These are phyloP conservation scores for Entonaema liquescens DNA, from an alignment of 495 filamentous ascomycete genomes.

Conservation along the genomic window DNA sequence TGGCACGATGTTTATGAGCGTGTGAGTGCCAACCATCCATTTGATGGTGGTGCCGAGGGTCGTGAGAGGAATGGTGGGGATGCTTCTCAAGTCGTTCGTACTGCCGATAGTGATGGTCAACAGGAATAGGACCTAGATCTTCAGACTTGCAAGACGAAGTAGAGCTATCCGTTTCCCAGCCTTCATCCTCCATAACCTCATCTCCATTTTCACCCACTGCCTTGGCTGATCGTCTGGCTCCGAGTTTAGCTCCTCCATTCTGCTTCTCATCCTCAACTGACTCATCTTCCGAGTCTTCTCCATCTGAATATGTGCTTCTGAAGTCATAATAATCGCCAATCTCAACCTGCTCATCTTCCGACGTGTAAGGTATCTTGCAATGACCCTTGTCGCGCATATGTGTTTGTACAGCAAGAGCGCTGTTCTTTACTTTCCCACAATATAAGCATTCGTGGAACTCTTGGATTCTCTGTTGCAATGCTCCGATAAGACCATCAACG, in stretches of 20 bases:
- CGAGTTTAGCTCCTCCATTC: constrained; percentile 68
- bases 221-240: constrained; percentile 58
- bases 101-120: constrained; percentile 68
- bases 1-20: constrained; percentile 71
- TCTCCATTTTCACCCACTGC: constrained; percentile 58
- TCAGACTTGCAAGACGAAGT: constrained; percentile 82
- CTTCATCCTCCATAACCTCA: constrained; percentile 66
- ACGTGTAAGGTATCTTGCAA: constrained; percentile 93
- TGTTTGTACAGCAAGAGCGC: constrained; percentile 78
- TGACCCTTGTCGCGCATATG: constrained; percentile 98
- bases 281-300: constrained; percentile 67
- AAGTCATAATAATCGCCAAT: constrained; percentile 99
- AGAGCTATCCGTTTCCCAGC: constrained; percentile 94
- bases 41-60: constrained; percentile 71
- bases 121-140: constrained; percentile 75
- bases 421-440: constrained; percentile 81
- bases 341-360: constrained; percentile 89
- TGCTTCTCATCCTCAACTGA: constrained; percentile 57
- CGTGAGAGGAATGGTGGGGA: constrained; percentile 70
- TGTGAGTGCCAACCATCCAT: constrained; percentile 79
- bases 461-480: constrained; percentile 76
- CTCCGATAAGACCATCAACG: constrained; percentile 78
- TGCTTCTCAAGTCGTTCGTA: constrained; percentile 68
- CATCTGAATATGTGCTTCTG: constrained; percentile 89
- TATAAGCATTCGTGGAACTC: constrained; percentile 79